Base-by-base conservation (phyloP, 306 rosid genomes). In the Spatholobus suberectus region DNA sequence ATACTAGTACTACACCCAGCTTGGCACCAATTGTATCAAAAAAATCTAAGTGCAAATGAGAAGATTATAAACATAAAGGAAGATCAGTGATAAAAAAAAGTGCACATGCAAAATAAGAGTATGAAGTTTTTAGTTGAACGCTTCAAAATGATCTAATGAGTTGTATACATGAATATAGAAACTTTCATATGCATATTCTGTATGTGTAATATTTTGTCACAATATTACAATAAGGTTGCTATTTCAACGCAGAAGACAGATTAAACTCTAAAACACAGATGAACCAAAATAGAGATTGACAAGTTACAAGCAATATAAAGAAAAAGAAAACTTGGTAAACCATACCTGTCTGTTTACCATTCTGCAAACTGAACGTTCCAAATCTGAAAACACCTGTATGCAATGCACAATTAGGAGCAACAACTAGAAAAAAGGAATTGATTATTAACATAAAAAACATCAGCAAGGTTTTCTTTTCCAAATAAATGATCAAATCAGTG, bases 331-430 rank as follows among this genome's bases (percentile, higher is more conserved):
- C 9, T 55, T 69, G 82, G 40, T 47, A 73, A 78, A 78, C 40
- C 40, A 73, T 83, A 79, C 99, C 99, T 96, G 98, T 79, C 85
- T 89, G 86, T 96, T 95, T 72, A 96, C 90, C 98, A 96, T 94
- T 80, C 99, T 89, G 88, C 98, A 96, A 63, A 89, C 97, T 20
- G 99, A 96, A 41, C 97, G 91, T 91, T 96, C 99, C 92, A 96
- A 86, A 88, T 96, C 99, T 57, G 99, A 96, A 52, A 96, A 86
- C 62, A 96, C 97, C 97, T 96, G 97, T 51, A 87, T 41, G 59
- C 4, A 84, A 75, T 76, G 79, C 77, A 62, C n/a, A 82, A 67
- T 85, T 84, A 87, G 26, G 80, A 82, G 80, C 73, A 59, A 79
- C 73, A 27, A 75, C 9, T 61, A 49, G n/a, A 73, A 46, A 57